Evolutionary conservation across 139 green algal species (phyloP).

Genomic region (Chlorella sp.): DNA sequence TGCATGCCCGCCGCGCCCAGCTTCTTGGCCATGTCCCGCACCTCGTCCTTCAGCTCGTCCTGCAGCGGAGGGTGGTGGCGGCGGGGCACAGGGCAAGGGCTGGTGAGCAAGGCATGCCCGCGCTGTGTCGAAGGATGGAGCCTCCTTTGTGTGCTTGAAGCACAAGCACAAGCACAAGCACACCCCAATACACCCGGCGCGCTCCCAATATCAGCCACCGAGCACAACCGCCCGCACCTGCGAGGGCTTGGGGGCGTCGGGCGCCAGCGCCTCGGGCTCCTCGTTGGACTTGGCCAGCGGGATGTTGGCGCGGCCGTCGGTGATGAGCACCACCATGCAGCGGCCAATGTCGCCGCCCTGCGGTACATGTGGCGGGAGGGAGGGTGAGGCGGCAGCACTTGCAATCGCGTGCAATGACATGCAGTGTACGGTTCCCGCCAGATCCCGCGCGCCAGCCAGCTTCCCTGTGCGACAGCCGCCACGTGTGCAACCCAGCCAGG

Average conservation of each 20-base stretch:
- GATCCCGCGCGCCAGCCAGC: too few species aligned
- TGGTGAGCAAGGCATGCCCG: too few species aligned
- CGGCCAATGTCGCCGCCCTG: conserved; percentile 88
- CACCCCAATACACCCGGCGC: too few species aligned
- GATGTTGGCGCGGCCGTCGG: conserved; percentile 97
- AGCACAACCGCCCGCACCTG: conserved; percentile 12
- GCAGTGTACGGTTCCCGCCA: too few species aligned
- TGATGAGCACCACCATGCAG: conserved; percentile 97
- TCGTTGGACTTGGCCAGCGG: conserved; percentile 89
- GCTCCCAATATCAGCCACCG: neutral
- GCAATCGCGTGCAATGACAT: neutral
- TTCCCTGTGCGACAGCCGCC: too few species aligned
- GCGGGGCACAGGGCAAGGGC: neutral
- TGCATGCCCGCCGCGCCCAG: conserved; percentile 70
- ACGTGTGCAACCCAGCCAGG: neutral
- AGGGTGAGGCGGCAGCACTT: neutral
- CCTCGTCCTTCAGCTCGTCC: conserved; percentile 70
- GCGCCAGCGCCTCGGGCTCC: conserved; percentile 86
- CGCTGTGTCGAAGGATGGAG: neutral
- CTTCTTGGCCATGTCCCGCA: conserved; percentile 95
- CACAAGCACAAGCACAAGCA: neutral
- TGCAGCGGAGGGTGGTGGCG: neutral
- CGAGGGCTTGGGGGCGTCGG: conserved; percentile 82
- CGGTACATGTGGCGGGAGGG: conserved; percentile 37
- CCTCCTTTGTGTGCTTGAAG: neutral